Percentiles rank a stretch among this genome's conserved stretches.
Conservation (phyloP, 495 filamentous ascomycete genomes). For the Copromyces sp. region DNA sequence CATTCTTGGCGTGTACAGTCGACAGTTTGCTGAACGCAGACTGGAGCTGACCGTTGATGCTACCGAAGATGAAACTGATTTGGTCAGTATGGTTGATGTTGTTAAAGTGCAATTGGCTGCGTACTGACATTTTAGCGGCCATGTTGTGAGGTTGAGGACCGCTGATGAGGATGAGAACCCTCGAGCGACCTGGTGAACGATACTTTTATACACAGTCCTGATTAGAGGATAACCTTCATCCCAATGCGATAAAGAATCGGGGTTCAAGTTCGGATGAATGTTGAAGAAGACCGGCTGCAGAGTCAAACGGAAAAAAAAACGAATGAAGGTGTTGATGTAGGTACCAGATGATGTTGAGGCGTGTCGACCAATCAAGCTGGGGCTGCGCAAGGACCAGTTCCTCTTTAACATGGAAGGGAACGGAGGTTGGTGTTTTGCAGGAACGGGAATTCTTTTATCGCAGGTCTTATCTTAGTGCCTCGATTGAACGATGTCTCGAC, state of each 20-base stretch:
- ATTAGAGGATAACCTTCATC: background rate
- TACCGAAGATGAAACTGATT: slow-evolving; percentile 68
- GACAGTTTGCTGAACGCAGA: slow-evolving; percentile 68
- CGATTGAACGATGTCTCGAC: background rate
- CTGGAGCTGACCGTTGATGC: slow-evolving; percentile 62
- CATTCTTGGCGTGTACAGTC: slow-evolving; percentile 71
- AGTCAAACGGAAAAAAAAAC: background rate
- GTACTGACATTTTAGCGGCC: slow-evolving; percentile 25
- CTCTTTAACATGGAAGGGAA: background rate
- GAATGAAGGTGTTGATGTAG: background rate
- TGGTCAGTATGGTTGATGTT: slow-evolving; percentile 23
- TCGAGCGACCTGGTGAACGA: background rate
- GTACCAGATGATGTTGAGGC: background rate
- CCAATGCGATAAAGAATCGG: background rate
- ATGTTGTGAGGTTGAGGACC: slow-evolving; percentile 5
- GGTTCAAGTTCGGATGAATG: background rate
- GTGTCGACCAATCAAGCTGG: background rate
- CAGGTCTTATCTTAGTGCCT: background rate
- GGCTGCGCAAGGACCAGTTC: background rate
- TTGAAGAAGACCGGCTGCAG: background rate
- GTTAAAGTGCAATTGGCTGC: slow-evolving; percentile 1
- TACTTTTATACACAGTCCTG: background rate
- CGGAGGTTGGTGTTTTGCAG: background rate
- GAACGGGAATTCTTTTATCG: background rate
- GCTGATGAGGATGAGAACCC: background rate